Evolutionary conservation across 345 rosid genomes (phyloP), one percentile per base, ranked within the genome.

Genomic region (Acer campestre): DNA sequence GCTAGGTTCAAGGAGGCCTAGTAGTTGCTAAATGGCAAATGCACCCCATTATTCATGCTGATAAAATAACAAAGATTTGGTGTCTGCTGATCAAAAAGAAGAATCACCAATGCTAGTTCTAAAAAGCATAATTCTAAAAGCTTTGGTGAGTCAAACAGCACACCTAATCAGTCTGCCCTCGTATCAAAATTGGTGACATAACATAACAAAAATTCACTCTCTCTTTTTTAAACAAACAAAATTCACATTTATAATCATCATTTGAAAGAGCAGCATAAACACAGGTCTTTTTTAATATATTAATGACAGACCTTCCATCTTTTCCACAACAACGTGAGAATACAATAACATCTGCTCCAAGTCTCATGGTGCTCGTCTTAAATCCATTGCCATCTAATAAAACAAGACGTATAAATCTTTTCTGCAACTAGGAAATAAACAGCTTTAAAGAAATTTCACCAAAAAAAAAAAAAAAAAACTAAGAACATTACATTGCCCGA

Each of bases 351-450:
- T 95, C 99, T 67, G 99, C 98, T 27, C 99, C 99, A 68, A 95
- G 96, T 80, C 99, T 92, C 99, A 95, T 94, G 55, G 98, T 95
- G 83, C 99, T 95, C 13, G 99, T 95, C 90, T 94, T 94, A 80
- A 94, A 94, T 55, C 98, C 98, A 84, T 94, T 94, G 14, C 98
- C 97, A 93, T 94, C 98, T 94, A 86, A 23, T 48, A 48, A 74
- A 48, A 71, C 48, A 63, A 35, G 68, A 67, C 4, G 67, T 51
- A 70, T 66, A 17, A 78, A 79, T 40, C 29, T 23, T 42, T 59
- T 51, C 17, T 25, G 29, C 65, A 42, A 44, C 16, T 59, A 48
- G 42, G 44, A 27, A 71, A 11, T 38, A 58, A 3, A 76, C 5
- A 62, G n/a, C 10, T 53, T 70, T n/a, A 22, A 81, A 55, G 12